Percentiles rank a stretch among this genome's conserved stretches.
Evolutionary conservation across 1,284 basidiomycete genomes (phyloP).

Genomic region (Trametes polyzona): DNA sequence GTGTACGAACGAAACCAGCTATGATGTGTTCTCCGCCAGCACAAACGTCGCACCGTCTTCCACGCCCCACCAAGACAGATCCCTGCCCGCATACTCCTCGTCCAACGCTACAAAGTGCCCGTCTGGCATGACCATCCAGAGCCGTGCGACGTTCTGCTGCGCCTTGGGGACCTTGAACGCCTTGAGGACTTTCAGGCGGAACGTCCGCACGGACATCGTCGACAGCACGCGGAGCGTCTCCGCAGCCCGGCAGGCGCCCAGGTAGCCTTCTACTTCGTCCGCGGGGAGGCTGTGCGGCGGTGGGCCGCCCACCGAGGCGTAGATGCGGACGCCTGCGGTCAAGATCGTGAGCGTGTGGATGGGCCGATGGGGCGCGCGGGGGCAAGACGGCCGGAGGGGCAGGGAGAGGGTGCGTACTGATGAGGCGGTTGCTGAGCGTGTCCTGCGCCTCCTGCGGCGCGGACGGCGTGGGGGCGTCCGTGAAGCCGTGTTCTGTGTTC

Average conservation of each 20-base stretch:
- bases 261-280: conserved; percentile 2
- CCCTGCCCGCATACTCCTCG: conserved; percentile 48
- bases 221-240: conserved; percentile 57
- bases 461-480: conserved; percentile 43
- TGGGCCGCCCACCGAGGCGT: conserved; percentile 12
- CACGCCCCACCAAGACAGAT: conserved; percentile 73
- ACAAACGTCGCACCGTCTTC: conserved; percentile 47
- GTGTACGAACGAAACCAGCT: too few species aligned
- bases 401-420: conserved; percentile 48
- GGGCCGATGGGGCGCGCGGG: conserved; percentile 3
- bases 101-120: conserved; percentile 49
- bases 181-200: conserved; percentile 46
- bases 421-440: conserved; percentile 63
- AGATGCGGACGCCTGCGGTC: conserved; percentile 27
- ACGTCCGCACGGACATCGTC: conserved; percentile 61
- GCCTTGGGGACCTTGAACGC: conserved; percentile 35
- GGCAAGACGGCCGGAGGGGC: conserved; percentile 20
- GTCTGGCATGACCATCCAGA: conserved; percentile 63
- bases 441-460: conserved; percentile 41
- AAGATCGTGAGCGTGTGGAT: not conserved
- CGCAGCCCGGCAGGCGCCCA: conserved; percentile 3
- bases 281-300: conserved; percentile 26
- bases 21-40: conserved; percentile 2
- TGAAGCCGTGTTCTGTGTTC: conserved; percentile 62
- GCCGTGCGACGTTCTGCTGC: conserved; percentile 36